Percentiles rank a stretch among this genome's conserved stretches.
Conservation (phyloP, 495 filamentous ascomycete species). For the Bombardia bombarda region DNA sequence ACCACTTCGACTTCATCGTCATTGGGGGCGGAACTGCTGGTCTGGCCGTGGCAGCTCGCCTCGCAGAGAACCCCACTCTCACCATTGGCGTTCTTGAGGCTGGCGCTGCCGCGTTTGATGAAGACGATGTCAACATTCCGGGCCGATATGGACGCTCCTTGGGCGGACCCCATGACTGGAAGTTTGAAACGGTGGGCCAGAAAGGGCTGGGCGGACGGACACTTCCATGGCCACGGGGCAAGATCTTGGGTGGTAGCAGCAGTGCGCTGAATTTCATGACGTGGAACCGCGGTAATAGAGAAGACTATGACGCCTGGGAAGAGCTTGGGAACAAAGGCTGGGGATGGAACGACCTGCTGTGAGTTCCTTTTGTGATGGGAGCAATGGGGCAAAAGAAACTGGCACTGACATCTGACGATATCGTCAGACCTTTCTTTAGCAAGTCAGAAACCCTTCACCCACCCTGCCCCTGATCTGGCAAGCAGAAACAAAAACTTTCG, state of each 20-base stretch:
- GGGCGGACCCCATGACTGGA: constrained; percentile 44
- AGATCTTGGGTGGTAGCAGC: constrained; percentile 42
- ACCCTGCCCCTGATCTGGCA: not conserved
- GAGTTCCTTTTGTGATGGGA: no score
- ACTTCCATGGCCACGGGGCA: constrained; percentile 38
- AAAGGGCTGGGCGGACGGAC: constrained; percentile 25
- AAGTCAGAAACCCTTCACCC: constrained; percentile 36
- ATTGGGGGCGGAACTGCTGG: constrained; percentile 50
- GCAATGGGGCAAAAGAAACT: not conserved
- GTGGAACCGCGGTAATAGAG: constrained; percentile 46
- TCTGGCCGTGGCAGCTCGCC: constrained; percentile 45
- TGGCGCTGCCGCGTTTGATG: constrained; percentile 32
- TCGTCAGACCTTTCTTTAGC: constrained; percentile 37
- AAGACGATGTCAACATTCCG: constrained; percentile 35
- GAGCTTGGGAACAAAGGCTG: constrained; percentile 47
- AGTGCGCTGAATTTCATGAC: constrained; percentile 40
- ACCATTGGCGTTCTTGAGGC: constrained; percentile 49
- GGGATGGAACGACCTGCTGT: constrained; percentile 47
- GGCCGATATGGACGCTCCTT: constrained; percentile 31
- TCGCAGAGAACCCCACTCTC: constrained; percentile 38
- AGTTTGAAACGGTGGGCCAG: constrained; percentile 40
- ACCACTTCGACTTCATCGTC: constrained; percentile 61
- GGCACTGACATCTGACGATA: not conserved
- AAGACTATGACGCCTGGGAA: constrained; percentile 53
- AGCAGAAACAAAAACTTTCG: constrained; percentile 20